Conservation (phyloP, 2,329 filamentous ascomycete genomes). For the Colletotrichum destructivum region DNA sequence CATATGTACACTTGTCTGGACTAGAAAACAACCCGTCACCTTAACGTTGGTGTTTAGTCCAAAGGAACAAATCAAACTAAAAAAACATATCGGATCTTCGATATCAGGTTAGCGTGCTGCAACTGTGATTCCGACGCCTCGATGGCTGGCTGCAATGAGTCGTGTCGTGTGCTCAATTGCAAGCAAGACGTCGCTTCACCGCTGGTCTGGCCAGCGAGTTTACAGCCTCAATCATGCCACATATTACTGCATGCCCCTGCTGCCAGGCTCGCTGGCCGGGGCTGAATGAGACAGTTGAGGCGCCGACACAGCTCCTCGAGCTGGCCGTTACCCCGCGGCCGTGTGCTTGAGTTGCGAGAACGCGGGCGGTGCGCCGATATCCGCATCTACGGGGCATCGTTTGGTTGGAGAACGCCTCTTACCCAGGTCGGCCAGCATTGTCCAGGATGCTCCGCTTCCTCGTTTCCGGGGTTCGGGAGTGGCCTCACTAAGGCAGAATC, state of each 20-base stretch:
- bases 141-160: background rate
- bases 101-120: background rate
- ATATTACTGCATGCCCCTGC: background rate
- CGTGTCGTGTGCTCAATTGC: background rate
- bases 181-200: background rate
- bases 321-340: background rate
- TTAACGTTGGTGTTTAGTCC: slow-evolving; percentile 2
- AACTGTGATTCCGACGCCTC: background rate
- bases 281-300: background rate
- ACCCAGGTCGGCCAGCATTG: background rate
- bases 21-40: background rate
- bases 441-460: no score
- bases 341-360: background rate
- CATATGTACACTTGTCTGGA: slow-evolving; percentile 28
- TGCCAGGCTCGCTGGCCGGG: background rate
- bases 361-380: background rate
- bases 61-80: background rate
- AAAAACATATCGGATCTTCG: background rate
- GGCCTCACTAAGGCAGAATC: background rate
- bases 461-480: background rate
- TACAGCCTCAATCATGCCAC: background rate
- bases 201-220: background rate
- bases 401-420: no score
- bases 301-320: background rate
- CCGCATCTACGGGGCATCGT: no score